Base-by-base conservation (phyloP, 1,139 yeast genomes). In the Suhomyces ambrosiae region DNA sequence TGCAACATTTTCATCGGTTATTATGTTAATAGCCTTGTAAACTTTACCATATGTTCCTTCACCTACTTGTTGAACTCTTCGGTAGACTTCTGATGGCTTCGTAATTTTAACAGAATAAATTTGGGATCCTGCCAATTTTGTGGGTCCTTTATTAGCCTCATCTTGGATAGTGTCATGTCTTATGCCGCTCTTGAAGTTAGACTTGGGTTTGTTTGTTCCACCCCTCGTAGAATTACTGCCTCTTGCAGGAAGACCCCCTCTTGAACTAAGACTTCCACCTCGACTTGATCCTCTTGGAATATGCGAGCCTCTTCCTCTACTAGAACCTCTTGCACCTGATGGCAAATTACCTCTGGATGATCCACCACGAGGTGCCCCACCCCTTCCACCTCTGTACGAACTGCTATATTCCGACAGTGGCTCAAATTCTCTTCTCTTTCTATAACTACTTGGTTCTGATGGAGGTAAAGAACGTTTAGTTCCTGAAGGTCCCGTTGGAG, bases 1-100 rank as follows among this genome's bases (percentile, higher is more conserved):
- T 1, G 98, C 98, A 17, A 89, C 95, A 50, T 73, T 66, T 43
- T 78, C 81, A 5, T 76, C 72, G 0, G 96, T 87, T n/a, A 78
- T 68, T 11, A 65, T 63, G 54, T 88, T 86, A 37, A 68, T 67
- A 0, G 95, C 94, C 54, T 72, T 72, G 48, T 70, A 71, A 6
- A 58, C 76, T 44, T 69, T 71, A 7, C 77, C 77, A 45, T 71
- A 71, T 1, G 77, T 71, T n/a, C 77, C 77, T 50, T 71, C 76
- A 9, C 77, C 77, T 3, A 71, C 76, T 43, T 71, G 77, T 40
- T 65, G 74, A 2, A 69, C 65, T 36, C 74, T 55, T 40, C 61
- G 56, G 46, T 68, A 70, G 1, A 64, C 48, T 34, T 65, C 71
- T 8, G 56, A 35, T 2, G 61, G 40, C 32, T 60, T 57, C 2